phyloP scores from a whole-genome alignment of 2,329 filamentous ascomycete species.

The Daldinia sp. region DNA sequence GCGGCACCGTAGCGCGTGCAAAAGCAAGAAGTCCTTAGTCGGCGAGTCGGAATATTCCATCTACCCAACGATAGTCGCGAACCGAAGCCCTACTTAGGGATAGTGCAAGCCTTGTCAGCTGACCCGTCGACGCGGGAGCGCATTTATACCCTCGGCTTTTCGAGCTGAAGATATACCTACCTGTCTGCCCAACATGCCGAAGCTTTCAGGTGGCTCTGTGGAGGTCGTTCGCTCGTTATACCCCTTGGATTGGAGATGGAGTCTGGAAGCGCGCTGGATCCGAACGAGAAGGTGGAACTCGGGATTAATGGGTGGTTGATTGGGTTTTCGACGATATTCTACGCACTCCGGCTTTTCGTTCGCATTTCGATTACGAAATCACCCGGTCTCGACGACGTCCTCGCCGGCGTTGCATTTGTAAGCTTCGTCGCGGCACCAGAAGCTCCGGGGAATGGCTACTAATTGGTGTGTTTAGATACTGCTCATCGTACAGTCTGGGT shows the following conservation, averaged over 20 bases:
- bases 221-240: not conserved
- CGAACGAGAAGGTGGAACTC: conserved; percentile 50
- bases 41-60: not conserved
- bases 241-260: conserved; percentile 12
- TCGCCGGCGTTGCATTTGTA: conserved; percentile 43
- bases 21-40: conserved; percentile 13
- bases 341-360: conserved; percentile 43
- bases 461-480: conserved; percentile 28
- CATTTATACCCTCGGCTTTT: not conserved
- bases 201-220: not conserved
- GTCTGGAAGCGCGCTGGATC: conserved; percentile 18
- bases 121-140: not conserved
- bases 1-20: conserved; percentile 5
- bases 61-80: not conserved
- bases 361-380: conserved; percentile 45
- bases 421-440: not conserved
- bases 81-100: not conserved
- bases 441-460: not conserved
- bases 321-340: conserved; percentile 43
- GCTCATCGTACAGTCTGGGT: conserved; percentile 29
- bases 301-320: conserved; percentile 57
- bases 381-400: conserved; percentile 44
- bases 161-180: not conserved
- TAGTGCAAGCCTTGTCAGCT: not conserved
- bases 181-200: not conserved